Evolutionary conservation across 306 rosid species (phyloP), one percentile per base, ranked within the genome.

Genomic region (Gastrolobium villosum): DNA sequence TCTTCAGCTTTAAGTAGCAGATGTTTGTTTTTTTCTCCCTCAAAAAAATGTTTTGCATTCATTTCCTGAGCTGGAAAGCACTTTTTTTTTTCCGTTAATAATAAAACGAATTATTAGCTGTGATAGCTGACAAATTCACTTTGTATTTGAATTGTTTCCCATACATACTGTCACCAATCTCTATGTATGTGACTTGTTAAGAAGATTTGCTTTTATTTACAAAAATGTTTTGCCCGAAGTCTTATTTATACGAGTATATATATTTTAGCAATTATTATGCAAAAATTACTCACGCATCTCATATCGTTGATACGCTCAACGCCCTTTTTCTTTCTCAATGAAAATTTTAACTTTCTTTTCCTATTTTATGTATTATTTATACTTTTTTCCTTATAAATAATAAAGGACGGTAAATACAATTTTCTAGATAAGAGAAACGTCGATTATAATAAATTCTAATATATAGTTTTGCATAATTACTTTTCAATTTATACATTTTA

Each of bases 21-120:
- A 54, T 74, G 34, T 50, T 75, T 41, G 72, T 55, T 62, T 46
- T 54, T 71, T 40, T 7, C 72, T 41, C 57, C 36, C 40, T 70
- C 73, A 79, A 72, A 72, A 75, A 64, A 14, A 72, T 46, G 77
- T 30, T 40, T 20, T 64, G 79, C 55, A 35, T 82, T 75, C 54
- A 36, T 43, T 68, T 67, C 37, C 10, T 60, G 81, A 37, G 50
- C 62, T 73, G 81, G 50, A 61, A 71, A 60, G 14, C 68, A 7
- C 63, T n/a, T 26, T 61, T 71, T 65, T 4, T 4, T 32, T 44
- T 59, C 9, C 9, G 2, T 34, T 36, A 50, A 50, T 10, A 74
- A 73, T 70, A 78, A 74, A 78, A 48, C 5, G 68, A 49, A 46
- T 56, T 72, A 71, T 77, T 77, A 64, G 56, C 74, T 49, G 52